Evolutionary conservation across 106 monocot species (phyloP), one percentile per base, ranked within the genome.

Genomic region (Triglochin maritima): DNA sequence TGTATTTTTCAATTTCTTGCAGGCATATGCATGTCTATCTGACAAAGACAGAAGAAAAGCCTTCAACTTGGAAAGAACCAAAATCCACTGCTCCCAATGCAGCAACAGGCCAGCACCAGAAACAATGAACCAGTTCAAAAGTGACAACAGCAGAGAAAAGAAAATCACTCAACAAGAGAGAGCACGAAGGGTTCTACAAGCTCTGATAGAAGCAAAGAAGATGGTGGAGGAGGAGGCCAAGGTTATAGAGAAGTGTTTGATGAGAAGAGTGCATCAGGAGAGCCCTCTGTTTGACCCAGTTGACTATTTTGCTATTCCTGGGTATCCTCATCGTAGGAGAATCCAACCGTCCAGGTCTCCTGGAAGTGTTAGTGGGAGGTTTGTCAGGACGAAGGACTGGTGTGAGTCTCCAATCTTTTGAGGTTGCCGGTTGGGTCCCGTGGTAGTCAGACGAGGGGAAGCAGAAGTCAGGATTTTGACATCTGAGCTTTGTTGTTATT

Each of bases 21-120:
- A 94, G 94, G 94, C 89, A 50, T 85, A 94, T 50, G 73, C 65
- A 17, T 89, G 94, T 69, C 87, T 94, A 13, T 79, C 84, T 4
- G 87, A 94, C 66, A 71, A 77, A 71, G 52, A 69, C 3, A 72
- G 74, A 47, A 84, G 93, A 74, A 78, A 67, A 65, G 61, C 56
- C 44, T 94, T 89, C 71, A 65, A 89, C 46, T 66, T 61, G 3
- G 73, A 82, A 47, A 71, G 86, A 60, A 17, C 49, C 46, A 68
- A 60, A n/a, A 76, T 46, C 67, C 82, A 59, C 79, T 94, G 93
- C 82, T 67, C 43, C n/a, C 75, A 76, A n/a, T 94, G 93, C 77
- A 69, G 71, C 67, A 48, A 14, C 9, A 10, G 42, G 42, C 4
- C 72, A 62, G 45, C 53, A 45, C 41, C 17, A 4, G 56, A 44